Evolutionary conservation across 78 protist genomes (phyloP).

Genomic region (Guillardia theta): DNA sequence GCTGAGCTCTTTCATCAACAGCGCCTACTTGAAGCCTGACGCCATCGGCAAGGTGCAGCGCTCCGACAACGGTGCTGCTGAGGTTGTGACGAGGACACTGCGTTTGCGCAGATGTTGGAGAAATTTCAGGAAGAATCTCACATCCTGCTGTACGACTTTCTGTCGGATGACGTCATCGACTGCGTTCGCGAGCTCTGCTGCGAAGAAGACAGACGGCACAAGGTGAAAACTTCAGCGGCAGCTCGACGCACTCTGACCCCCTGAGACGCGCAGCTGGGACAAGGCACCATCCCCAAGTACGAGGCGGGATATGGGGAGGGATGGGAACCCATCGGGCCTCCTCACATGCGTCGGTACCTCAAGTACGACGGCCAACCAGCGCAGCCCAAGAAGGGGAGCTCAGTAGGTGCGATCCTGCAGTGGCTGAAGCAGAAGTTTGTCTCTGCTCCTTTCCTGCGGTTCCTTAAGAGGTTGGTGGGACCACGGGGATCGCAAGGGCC

Average conservation of each 20-base stretch:
- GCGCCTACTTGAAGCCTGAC: not conserved
- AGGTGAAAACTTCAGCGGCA: no score
- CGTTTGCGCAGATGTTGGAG: not conserved
- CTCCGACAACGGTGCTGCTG: no score
- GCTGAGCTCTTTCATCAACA: not conserved
- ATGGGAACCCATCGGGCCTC: constrained; percentile 40
- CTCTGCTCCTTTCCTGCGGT: constrained; percentile 14
- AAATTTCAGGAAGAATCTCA: not conserved
- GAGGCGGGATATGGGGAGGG: not conserved
- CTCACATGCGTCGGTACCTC: constrained; percentile 54
- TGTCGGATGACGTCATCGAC: not conserved
- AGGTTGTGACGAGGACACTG: no score
- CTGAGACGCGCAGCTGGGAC: not conserved
- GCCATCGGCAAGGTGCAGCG: not conserved
- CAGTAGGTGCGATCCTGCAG: not conserved
- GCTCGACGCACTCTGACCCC: no score
- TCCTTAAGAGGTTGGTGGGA: not conserved
- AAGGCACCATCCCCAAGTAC: not conserved
- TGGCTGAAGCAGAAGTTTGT: not conserved
- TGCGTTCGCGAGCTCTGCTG: no score
- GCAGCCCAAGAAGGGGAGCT: not conserved
- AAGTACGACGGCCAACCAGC: not conserved
- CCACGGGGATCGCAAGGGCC: no score
- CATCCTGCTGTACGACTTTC: not conserved
- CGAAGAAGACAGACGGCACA: no score